Conservation (phyloP, 352 stramenopile genomes). For the Lagenidium sp. region DNA sequence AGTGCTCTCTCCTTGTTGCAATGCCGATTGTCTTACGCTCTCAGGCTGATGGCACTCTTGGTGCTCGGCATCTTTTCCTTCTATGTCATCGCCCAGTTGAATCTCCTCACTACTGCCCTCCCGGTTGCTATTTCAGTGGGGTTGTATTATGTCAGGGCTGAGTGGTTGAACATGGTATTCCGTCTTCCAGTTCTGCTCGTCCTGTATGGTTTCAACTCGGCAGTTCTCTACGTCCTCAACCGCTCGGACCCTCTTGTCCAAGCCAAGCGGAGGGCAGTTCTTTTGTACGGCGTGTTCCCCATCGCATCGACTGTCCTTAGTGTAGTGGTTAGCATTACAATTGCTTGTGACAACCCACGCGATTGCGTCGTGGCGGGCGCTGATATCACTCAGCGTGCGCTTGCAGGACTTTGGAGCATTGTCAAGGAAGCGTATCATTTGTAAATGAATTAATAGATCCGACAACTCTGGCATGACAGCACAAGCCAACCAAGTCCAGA, state of each 20-base stretch:
- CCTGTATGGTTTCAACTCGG: constrained; percentile 69
- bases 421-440: constrained; percentile 37
- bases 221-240: constrained; percentile 45
- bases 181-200: constrained; percentile 50
- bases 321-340: constrained; percentile 44
- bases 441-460: background rate
- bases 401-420: constrained; percentile 23
- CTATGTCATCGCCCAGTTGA: constrained; percentile 56
- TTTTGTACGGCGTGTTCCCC: constrained; percentile 56
- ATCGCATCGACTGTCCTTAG: constrained; percentile 50
- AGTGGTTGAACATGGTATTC: constrained; percentile 81
- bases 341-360: constrained; percentile 64
- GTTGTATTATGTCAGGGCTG: constrained; percentile 56
- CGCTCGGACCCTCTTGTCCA: constrained; percentile 11
- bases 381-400: constrained; percentile 20
- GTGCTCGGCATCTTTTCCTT: constrained; percentile 28
- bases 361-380: constrained; percentile 34
- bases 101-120: constrained; percentile 45
- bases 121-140: constrained; percentile 27
- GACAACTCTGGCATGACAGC: background rate
- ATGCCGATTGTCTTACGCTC: constrained; percentile 59
- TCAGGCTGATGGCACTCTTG: constrained; percentile 51
- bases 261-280: constrained; percentile 25
- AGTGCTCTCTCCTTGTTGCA: constrained; percentile 49
- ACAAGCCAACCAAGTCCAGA: background rate